phyloP scores from a whole-genome alignment of 306 rosid genomes.

The Quercus ilex region DNA sequence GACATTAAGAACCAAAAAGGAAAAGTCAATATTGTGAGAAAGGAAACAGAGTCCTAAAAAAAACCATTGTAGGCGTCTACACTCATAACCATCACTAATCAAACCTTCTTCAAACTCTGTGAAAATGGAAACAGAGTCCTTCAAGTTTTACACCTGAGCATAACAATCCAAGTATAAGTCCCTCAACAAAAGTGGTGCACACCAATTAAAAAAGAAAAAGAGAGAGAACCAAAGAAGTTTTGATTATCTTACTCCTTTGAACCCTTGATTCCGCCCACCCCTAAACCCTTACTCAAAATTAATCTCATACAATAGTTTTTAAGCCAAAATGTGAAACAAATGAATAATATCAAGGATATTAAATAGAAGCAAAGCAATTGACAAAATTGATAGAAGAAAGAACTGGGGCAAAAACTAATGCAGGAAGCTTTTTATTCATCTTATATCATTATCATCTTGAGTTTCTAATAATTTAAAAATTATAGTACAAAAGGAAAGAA shows the following conservation, averaged over 20 bases:
- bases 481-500: constrained; percentile 17
- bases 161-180: constrained; percentile 17
- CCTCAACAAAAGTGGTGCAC: constrained; percentile 2
- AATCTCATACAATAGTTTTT: too few species aligned
- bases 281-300: not conserved
- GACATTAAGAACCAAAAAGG: too few species aligned
- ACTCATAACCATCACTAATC: not conserved
- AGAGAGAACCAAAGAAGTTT: not conserved
- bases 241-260: not conserved
- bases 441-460: not conserved
- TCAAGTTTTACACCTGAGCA: constrained; percentile 26
- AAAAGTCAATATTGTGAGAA: not conserved
- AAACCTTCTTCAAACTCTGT: constrained; percentile 18
- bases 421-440: constrained; percentile 13
- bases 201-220: not conserved
- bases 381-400: not conserved
- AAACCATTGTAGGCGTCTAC: not conserved
- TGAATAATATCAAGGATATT: not conserved
- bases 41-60: not conserved
- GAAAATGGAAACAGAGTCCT: constrained; percentile 22
- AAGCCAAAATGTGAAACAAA: too few species aligned
- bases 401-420: not conserved
- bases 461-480: constrained; percentile 20
- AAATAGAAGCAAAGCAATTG: not conserved
- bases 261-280: not conserved